phyloP scores from a whole-genome alignment of 208 protist species.

The Zelonia costaricensis region DNA sequence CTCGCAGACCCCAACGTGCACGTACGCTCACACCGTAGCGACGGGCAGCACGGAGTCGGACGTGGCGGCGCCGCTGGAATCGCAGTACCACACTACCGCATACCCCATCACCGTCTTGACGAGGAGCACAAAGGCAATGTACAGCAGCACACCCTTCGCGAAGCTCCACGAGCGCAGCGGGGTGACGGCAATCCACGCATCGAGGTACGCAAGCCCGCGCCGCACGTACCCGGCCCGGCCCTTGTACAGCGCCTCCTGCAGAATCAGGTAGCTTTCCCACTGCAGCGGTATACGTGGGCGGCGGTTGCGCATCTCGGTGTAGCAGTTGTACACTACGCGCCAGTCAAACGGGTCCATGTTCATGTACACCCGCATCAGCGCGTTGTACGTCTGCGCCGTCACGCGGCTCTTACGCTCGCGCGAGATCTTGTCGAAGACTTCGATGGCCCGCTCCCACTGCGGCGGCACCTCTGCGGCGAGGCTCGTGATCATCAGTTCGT shows the following conservation, averaged over 20 bases:
- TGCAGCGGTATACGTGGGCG: constrained; percentile 66
- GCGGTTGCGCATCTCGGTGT: constrained; percentile 73
- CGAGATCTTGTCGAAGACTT: constrained; percentile 82
- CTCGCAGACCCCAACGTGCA: too few species aligned
- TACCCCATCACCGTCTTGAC: constrained; percentile 54
- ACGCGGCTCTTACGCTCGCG: constrained; percentile 40
- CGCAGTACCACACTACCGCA: constrained; percentile 42
- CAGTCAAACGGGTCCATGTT: constrained; percentile 91
- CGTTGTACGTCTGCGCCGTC: constrained; percentile 80
- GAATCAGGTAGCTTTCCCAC: constrained; percentile 82
- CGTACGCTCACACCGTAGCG: too few species aligned
- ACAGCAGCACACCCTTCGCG: constrained; percentile 43
- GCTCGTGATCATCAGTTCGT: constrained; percentile 80
- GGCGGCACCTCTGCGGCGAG: constrained; percentile 67
- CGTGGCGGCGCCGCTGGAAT: constrained; percentile 15
- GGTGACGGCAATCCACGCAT: constrained; percentile 84
- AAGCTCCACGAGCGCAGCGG: constrained; percentile 60
- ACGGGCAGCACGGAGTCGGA: constrained; percentile 23
- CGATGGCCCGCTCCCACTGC: constrained; percentile 79
- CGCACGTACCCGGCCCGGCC: constrained; percentile 67
- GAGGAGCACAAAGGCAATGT: constrained; percentile 52
- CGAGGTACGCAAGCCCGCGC: constrained; percentile 67
- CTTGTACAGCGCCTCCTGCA: constrained; percentile 64
- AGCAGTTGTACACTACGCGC: constrained; percentile 91
- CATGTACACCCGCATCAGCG: constrained; percentile 84